Evolutionary conservation across 345 rosid species (phyloP).

Genomic region (Alliaria petiolata): DNA sequence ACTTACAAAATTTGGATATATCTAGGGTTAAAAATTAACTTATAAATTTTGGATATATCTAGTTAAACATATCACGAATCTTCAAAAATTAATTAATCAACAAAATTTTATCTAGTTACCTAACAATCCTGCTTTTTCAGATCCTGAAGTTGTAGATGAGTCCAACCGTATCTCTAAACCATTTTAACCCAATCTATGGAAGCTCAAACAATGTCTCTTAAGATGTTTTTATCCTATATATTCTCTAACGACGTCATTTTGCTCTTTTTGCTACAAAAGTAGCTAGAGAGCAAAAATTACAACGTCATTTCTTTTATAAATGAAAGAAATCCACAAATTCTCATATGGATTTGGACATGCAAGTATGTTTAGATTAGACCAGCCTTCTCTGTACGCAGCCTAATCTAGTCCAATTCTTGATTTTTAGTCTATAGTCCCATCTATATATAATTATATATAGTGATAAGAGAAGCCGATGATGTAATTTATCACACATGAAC

Average conservation of each 20-base stretch:
- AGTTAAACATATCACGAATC: neutral
- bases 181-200: neutral
- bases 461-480: slow-evolving; percentile 5
- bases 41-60: no score
- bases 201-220: neutral
- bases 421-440: neutral
- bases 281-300: neutral
- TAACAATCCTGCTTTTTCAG: neutral
- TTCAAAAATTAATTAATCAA: neutral
- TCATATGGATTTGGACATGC: neutral
- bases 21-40: no score
- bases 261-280: neutral
- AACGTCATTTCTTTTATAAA: neutral
- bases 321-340: neutral
- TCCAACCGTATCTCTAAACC: neutral
- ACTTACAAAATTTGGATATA: no score
- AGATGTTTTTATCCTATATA: neutral
- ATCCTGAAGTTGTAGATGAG: neutral
- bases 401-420: slow-evolving; percentile 3
- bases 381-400: neutral
- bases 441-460: neutral
- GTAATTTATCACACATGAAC: slow-evolving; percentile 10
- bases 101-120: neutral
- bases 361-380: neutral
- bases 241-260: neutral